Conservation (phyloP, 1,139 yeast genomes). For the Torulaspora globosa region DNA sequence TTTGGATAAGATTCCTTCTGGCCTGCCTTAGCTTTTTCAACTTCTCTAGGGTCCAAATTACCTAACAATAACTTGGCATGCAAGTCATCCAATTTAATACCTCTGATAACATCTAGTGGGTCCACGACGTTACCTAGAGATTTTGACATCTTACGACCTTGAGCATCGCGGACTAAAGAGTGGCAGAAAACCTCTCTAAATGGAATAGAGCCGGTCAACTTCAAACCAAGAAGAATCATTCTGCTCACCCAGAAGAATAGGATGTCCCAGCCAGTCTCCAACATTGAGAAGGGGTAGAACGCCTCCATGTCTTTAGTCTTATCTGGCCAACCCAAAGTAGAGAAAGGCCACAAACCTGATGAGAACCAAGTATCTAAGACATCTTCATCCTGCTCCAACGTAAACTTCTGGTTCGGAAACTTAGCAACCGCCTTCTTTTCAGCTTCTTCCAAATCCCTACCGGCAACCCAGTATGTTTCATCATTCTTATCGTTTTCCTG, state of each 20-base stretch:
- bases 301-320: slow-evolving; percentile 66
- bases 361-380: slow-evolving; percentile 99
- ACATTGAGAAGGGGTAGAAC: slow-evolving; percentile 86
- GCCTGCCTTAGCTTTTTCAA: slow-evolving; percentile 82
- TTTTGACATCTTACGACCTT: slow-evolving; percentile 98
- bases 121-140: slow-evolving; percentile 95
- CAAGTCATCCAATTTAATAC: slow-evolving; percentile 74
- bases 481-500: slow-evolving; percentile 50
- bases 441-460: slow-evolving; percentile 79
- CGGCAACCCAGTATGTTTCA: slow-evolving; percentile 87
- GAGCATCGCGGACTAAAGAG: slow-evolving; percentile 97
- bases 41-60: slow-evolving; percentile 85
- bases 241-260: slow-evolving; percentile 98
- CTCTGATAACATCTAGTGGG: slow-evolving; percentile 89
- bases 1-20: slow-evolving; percentile 88
- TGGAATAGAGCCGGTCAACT: slow-evolving; percentile 87
- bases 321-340: slow-evolving; percentile 95
- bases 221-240: slow-evolving; percentile 88
- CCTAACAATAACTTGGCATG: slow-evolving; percentile 76
- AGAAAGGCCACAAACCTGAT: slow-evolving; percentile 96
- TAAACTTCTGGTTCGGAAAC: slow-evolving; percentile 66
- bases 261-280: slow-evolving; percentile 99
- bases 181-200: slow-evolving; percentile 97
- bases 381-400: slow-evolving; percentile 92
- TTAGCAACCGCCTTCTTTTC: slow-evolving; percentile 68